A percentile compares a stretch with the other conserved stretches of the same genome.
These are phyloP conservation scores for Colletotrichum lini DNA, from an alignment of 2,329 filamentous ascomycete genomes.

Conservation along the genomic window DNA sequence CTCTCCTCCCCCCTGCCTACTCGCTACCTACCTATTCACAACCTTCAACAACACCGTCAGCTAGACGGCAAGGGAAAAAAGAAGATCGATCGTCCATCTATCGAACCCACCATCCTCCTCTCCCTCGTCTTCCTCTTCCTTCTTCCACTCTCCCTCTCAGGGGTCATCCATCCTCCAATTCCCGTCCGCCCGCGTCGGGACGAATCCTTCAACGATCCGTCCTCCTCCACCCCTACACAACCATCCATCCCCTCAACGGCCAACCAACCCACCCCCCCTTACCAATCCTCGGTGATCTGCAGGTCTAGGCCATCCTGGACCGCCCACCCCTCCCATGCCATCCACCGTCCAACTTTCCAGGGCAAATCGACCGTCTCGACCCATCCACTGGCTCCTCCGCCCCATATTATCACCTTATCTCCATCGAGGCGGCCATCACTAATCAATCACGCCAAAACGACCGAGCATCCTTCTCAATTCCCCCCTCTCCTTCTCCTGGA, in stretches of 20 bases:
- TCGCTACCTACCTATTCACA: neutral
- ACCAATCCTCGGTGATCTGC: conserved; percentile 32
- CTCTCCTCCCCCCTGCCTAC: too few relatives aligned
- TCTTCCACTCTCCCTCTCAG: too few relatives aligned
- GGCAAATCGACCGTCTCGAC: conserved; percentile 19
- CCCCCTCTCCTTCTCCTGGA: neutral
- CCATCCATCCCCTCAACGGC: too few relatives aligned
- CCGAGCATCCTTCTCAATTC: neutral
- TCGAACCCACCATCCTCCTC: conserved; percentile 2
- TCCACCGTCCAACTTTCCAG: conserved; percentile 11
- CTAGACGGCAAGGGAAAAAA: conserved; percentile 1
- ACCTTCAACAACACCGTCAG: neutral
- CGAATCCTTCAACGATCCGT: conserved; percentile 38
- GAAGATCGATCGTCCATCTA: neutral
- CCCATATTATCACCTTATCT: conserved; percentile 26
- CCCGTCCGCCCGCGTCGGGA: conserved; percentile 31
- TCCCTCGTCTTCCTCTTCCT: neutral
- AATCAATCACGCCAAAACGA: conserved; percentile 9
- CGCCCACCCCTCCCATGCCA: neutral
- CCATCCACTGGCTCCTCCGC: conserved; percentile 7
- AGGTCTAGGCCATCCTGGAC: conserved; percentile 34
- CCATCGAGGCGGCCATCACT: conserved; percentile 8
- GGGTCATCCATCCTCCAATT: conserved; percentile 14
- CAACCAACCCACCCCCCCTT: conserved; percentile 4
- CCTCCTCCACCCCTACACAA: conserved; percentile 1